Conservation (phyloP, 495 filamentous ascomycete genomes). For the Amniculicola lignicola region DNA sequence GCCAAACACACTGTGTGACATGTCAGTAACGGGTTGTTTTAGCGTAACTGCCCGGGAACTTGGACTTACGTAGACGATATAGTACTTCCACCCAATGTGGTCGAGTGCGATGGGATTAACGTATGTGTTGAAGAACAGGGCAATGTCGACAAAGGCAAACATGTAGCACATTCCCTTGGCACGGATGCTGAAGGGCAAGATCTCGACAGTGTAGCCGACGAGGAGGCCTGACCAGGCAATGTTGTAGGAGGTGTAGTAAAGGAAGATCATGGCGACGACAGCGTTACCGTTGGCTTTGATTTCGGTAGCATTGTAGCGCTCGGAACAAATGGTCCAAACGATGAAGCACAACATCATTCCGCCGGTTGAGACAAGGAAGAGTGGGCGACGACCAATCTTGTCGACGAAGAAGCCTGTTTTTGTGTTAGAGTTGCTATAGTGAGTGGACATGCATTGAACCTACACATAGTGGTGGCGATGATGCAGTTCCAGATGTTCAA, state of each 20-base stretch:
- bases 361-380: slow-evolving; percentile 52
- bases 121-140: slow-evolving; percentile 47
- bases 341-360: slow-evolving; percentile 54
- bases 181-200: slow-evolving; percentile 45
- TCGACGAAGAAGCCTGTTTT: slow-evolving; percentile 46
- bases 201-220: slow-evolving; percentile 44
- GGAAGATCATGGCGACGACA: slow-evolving; percentile 46
- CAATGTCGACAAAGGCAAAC: slow-evolving; percentile 45
- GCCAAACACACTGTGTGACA: slow-evolving; percentile 39
- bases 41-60: slow-evolving; percentile 35
- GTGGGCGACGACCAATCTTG: slow-evolving; percentile 55
- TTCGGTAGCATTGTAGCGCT: slow-evolving; percentile 36
- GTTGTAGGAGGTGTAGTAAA: slow-evolving; percentile 48
- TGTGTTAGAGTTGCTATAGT: neutral
- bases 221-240: slow-evolving; percentile 38
- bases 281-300: slow-evolving; percentile 36
- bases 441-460: neutral
- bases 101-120: slow-evolving; percentile 32
- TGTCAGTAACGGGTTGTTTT: slow-evolving; percentile 18
- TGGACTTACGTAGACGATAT: slow-evolving; percentile 33
- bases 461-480: slow-evolving; percentile 54
- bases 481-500: slow-evolving; percentile 56
- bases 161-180: slow-evolving; percentile 50
- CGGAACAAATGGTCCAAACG: slow-evolving; percentile 48
- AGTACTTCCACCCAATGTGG: slow-evolving; percentile 33